Conservation (phyloP, 306 rosid species). For the Mimosa pudica region DNA sequence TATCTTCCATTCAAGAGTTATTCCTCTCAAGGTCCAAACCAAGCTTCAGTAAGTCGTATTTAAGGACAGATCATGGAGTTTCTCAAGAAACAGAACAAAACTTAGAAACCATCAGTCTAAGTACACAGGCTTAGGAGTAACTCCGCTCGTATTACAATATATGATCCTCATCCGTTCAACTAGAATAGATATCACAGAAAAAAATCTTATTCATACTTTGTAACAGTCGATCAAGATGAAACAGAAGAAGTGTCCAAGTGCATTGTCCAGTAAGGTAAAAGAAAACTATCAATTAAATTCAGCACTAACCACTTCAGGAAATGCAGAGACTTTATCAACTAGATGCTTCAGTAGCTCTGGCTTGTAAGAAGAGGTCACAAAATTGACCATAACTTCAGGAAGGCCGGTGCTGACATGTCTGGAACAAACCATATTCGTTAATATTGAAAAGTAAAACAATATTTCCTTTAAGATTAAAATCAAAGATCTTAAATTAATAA, state of each 20-base stretch:
- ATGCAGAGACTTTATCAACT: conserved; percentile 61
- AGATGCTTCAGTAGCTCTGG: conserved; percentile 75
- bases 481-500: conserved; percentile 29
- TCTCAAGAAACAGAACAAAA: neutral
- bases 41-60: neutral
- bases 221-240: conserved; percentile 13
- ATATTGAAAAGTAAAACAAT: conserved; percentile 17
- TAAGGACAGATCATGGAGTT: neutral
- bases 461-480: neutral
- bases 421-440: conserved; percentile 19
- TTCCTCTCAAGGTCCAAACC: conserved; percentile 12
- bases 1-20: neutral
- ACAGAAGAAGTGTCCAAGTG: neutral
- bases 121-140: neutral
- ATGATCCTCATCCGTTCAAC: neutral
- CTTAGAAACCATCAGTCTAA: neutral
- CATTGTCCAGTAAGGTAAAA: conserved; percentile 11
- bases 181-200: neutral
- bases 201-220: neutral
- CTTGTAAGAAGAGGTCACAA: conserved; percentile 88
- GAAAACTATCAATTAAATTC: conserved; percentile 23
- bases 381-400: conserved; percentile 91
- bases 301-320: conserved; percentile 92
- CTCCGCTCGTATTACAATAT: neutral
- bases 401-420: conserved; percentile 71